phyloP scores from a whole-genome alignment of 768 basidiomycete genomes.

The Coprinopsis strossmayeri region DNA sequence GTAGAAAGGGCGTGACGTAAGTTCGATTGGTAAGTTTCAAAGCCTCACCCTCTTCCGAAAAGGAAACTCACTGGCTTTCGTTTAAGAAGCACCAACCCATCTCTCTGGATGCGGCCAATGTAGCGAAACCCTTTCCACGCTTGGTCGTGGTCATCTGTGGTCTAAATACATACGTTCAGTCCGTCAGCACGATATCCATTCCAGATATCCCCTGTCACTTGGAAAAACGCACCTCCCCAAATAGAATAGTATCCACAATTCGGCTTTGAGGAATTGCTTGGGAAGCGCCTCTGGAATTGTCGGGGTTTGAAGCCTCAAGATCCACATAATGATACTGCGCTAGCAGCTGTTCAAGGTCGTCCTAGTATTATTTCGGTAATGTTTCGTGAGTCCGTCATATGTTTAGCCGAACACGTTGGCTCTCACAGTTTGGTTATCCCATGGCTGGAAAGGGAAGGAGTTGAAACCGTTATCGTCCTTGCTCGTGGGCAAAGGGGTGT shows the following conservation, averaged over 20 bases:
- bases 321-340: neutral
- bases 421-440: conserved; percentile 14
- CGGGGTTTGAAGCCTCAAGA: neutral
- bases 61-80: conserved; percentile 50
- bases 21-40: neutral
- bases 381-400: neutral
- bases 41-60: neutral
- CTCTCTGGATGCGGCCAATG: conserved; percentile 48
- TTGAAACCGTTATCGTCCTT: conserved; percentile 12
- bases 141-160: conserved; percentile 42
- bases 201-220: too few species aligned
- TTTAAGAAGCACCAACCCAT: conserved; percentile 55
- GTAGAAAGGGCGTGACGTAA: conserved; percentile 7
- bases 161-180: too few species aligned
- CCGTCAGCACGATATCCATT: too few species aligned
- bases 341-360: conserved; percentile 12
- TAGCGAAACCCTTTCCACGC: conserved; percentile 66
- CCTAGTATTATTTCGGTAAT: too few species aligned
- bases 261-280: conserved; percentile 5
- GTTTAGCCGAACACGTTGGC: neutral
- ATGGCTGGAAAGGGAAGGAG: conserved; percentile 6
- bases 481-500: conserved; percentile 23
- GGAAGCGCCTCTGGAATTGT: neutral
- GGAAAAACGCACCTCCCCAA: conserved; percentile 42
- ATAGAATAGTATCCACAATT: conserved; percentile 26